Evolutionary conservation across 768 basidiomycete genomes (phyloP).

Genomic region (Hebeloma cylindrosporum): DNA sequence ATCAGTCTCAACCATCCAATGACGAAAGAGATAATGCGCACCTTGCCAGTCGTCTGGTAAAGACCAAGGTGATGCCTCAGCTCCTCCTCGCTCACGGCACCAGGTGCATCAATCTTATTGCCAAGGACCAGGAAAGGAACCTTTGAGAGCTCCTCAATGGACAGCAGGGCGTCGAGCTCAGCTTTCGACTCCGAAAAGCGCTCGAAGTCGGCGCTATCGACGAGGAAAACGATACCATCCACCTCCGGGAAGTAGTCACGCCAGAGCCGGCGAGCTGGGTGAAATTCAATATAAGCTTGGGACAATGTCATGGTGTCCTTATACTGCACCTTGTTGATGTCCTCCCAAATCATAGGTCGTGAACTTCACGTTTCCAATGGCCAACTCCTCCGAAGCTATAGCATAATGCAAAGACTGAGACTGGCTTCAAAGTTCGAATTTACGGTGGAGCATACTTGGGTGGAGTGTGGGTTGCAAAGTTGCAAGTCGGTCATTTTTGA

Average conservation of each 20-base stretch:
- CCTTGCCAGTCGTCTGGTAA: conserved; percentile 99
- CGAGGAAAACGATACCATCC: conserved; percentile 97
- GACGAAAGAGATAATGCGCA: conserved; percentile 30
- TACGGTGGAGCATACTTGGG: conserved; percentile 67
- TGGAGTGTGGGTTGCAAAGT: conserved; percentile 98
- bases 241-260: conserved; percentile 99
- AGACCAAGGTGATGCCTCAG: conserved; percentile 92
- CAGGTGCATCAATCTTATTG: conserved; percentile 99
- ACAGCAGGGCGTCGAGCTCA: conserved; percentile 93
- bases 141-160: conserved; percentile 92
- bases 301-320: neutral
- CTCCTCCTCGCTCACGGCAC: conserved; percentile 97
- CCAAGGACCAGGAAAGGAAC: conserved; percentile 98
- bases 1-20: neutral
- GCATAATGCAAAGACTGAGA: conserved; percentile 9
- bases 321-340: conserved; percentile 82
- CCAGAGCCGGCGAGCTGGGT: conserved; percentile 93
- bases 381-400: conserved; percentile 95
- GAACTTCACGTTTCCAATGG: conserved; percentile 99
- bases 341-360: conserved; percentile 98
- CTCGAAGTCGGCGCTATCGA: conserved; percentile 96
- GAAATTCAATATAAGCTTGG: neutral
- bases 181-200: conserved; percentile 96
- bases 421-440: conserved; percentile 3
- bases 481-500: conserved; percentile 98